phyloP scores from a whole-genome alignment of 1,284 basidiomycete species.

The Somion occarium region DNA sequence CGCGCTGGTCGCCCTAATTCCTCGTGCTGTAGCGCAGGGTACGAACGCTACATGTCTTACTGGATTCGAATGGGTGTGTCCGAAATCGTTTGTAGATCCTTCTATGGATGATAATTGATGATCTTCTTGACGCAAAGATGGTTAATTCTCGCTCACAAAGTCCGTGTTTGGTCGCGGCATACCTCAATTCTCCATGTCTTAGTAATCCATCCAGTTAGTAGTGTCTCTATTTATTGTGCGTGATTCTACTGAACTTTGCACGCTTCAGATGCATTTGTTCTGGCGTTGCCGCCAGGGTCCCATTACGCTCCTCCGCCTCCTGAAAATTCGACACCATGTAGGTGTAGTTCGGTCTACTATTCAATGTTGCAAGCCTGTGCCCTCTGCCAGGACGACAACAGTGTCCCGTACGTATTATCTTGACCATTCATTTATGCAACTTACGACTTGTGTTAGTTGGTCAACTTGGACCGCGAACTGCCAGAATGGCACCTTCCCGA shows the following conservation, averaged over 20 bases:
- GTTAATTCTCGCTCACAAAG: conserved; percentile 12
- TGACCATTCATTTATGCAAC: not conserved
- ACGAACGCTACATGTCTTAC: conserved; percentile 14
- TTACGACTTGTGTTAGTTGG: conserved; percentile 8
- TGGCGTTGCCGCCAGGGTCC: conserved; percentile 9
- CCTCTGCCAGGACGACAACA: conserved; percentile 8
- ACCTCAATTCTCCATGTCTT: conserved; percentile 16
- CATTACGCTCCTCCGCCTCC: conserved; percentile 11
- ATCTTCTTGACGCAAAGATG: conserved; percentile 7
- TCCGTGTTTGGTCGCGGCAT: conserved; percentile 15
- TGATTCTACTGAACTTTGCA: not conserved
- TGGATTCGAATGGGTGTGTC: conserved; percentile 13
- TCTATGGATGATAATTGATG: not conserved
- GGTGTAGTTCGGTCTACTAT: conserved; percentile 16
- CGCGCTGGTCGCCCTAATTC: not conserved
- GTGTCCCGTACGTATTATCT: conserved; percentile 11
- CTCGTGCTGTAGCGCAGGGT: conserved; percentile 7
- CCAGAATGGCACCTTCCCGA: conserved; percentile 5
- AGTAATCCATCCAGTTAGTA: conserved; percentile 7
- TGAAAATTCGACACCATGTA: conserved; percentile 10
- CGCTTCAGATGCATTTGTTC: conserved; percentile 9
- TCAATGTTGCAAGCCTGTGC: conserved; percentile 12
- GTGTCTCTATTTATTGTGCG: too few relatives aligned
- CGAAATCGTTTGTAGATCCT: too few relatives aligned
- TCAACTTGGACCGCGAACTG: conserved; percentile 13